Evolutionary conservation across 371 early-diverging fungal species (phyloP).

Genomic region (Enterospora canceri): DNA sequence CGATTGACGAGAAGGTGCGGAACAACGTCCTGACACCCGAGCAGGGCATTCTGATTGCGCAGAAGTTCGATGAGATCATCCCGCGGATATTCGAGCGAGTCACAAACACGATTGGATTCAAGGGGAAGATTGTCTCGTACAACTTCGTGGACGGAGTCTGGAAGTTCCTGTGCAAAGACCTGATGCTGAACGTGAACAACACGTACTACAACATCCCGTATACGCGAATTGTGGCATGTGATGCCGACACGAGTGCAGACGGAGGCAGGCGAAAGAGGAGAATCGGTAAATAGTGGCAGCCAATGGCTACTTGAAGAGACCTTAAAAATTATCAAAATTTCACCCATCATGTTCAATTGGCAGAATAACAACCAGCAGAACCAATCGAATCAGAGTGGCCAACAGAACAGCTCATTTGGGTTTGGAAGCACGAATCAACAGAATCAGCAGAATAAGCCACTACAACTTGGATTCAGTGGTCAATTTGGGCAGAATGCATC

Average conservation of each 20-base stretch:
- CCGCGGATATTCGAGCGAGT: slow-evolving; percentile 52
- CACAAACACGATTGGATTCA: slow-evolving; percentile 53
- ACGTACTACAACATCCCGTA: slow-evolving; percentile 40
- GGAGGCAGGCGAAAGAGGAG: slow-evolving; percentile 35
- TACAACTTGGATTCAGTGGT: too few species aligned
- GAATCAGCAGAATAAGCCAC: too few species aligned
- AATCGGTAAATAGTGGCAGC: not conserved
- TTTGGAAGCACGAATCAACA: too few species aligned
- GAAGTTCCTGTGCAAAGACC: slow-evolving; percentile 54
- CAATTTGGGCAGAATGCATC: too few species aligned
- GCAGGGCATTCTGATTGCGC: slow-evolving; percentile 50
- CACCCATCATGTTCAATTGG: too few species aligned
- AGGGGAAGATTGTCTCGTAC: slow-evolving; percentile 50
- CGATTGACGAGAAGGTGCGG: slow-evolving; percentile 53
- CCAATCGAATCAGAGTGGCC: too few species aligned
- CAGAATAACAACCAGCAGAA: too few species aligned
- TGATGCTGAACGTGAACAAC: slow-evolving; percentile 56
- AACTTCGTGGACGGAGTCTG: slow-evolving; percentile 58
- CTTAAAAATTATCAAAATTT: not conserved
- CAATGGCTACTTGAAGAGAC: not conserved
- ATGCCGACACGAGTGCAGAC: slow-evolving; percentile 53
- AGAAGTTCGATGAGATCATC: slow-evolving; percentile 52
- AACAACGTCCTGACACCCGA: slow-evolving; percentile 46
- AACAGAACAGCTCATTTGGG: too few species aligned
- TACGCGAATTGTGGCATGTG: slow-evolving; percentile 57